Evolutionary conservation across 345 rosid species (phyloP).

Genomic region (Carallia brachiata): DNA sequence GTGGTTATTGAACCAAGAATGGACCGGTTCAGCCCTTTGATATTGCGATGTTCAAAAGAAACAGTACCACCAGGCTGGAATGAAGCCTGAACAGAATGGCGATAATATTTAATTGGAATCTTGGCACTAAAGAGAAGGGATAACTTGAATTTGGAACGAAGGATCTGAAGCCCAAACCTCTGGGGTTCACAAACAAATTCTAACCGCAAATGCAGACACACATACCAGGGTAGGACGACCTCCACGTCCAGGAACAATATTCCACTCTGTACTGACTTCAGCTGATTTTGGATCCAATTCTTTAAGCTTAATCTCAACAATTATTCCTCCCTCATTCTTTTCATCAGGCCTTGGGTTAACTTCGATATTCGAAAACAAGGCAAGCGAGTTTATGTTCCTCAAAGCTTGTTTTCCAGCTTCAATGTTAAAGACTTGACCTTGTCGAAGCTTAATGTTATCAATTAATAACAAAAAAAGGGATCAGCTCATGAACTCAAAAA

Average conservation of each 20-base stretch:
- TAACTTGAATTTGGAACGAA: background rate
- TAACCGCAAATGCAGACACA: background rate
- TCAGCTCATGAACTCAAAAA: slow-evolving; percentile 4
- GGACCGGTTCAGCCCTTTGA: slow-evolving; percentile 88
- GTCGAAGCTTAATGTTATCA: slow-evolving; percentile 59
- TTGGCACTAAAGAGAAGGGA: background rate
- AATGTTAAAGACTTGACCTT: slow-evolving; percentile 85
- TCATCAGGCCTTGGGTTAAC: slow-evolving; percentile 97
- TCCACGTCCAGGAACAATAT: slow-evolving; percentile 98
- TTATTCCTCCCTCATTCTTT: slow-evolving; percentile 92
- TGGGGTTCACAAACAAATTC: background rate
- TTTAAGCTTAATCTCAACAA: slow-evolving; percentile 96
- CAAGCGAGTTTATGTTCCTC: slow-evolving; percentile 75
- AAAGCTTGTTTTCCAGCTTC: slow-evolving; percentile 94
- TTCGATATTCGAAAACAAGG: slow-evolving; percentile 89
- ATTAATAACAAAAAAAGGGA: slow-evolving; percentile 11
- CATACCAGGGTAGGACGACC: slow-evolving; percentile 90
- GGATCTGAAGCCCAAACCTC: background rate
- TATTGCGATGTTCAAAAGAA: slow-evolving; percentile 91
- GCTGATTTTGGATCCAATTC: slow-evolving; percentile 97
- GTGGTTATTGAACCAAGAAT: slow-evolving; percentile 93
- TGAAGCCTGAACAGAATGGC: slow-evolving; percentile 58
- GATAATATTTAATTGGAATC: slow-evolving; percentile 3
- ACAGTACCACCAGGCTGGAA: slow-evolving; percentile 98
- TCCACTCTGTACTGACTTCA: slow-evolving; percentile 99